These are phyloP conservation scores for Colletotrichum trifolii DNA, from an alignment of 2,329 filamentous ascomycete species.

Conservation along the genomic window DNA sequence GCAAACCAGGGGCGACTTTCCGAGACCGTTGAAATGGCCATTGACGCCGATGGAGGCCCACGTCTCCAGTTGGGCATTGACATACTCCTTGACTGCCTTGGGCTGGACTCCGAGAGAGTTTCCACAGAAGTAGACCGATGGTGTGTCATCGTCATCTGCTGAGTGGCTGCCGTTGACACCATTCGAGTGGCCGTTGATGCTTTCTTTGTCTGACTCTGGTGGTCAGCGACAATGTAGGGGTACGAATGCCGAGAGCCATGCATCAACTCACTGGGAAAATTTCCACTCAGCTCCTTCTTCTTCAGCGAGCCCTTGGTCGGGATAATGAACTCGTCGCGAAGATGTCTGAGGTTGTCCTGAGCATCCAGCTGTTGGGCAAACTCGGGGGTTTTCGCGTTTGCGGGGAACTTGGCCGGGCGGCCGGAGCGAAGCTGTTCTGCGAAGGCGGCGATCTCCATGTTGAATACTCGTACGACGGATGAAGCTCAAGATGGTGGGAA, in stretches of 20 bases:
- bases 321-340: slow-evolving; percentile 80
- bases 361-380: slow-evolving; percentile 67
- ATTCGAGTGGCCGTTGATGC: slow-evolving; percentile 40
- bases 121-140: slow-evolving; percentile 79
- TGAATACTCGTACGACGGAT: slow-evolving; percentile 28
- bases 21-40: slow-evolving; percentile 80
- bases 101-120: slow-evolving; percentile 84
- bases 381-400: slow-evolving; percentile 56
- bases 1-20: slow-evolving; percentile 73
- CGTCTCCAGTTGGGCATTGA: slow-evolving; percentile 80
- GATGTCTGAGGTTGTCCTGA: slow-evolving; percentile 67
- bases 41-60: slow-evolving; percentile 89
- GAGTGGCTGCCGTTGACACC: slow-evolving; percentile 41
- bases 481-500: neutral
- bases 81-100: slow-evolving; percentile 70
- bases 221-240: neutral
- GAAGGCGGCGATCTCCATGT: slow-evolving; percentile 53
- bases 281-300: slow-evolving; percentile 66
- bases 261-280: slow-evolving; percentile 50
- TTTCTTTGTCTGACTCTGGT: slow-evolving; percentile 19
- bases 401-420: slow-evolving; percentile 56
- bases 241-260: neutral
- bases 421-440: slow-evolving; percentile 55
- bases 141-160: slow-evolving; percentile 47
- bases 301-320: slow-evolving; percentile 79